These are phyloP conservation scores for Logfia minima DNA, from an alignment of 129 eudicot genomes.

Conservation along the genomic window DNA sequence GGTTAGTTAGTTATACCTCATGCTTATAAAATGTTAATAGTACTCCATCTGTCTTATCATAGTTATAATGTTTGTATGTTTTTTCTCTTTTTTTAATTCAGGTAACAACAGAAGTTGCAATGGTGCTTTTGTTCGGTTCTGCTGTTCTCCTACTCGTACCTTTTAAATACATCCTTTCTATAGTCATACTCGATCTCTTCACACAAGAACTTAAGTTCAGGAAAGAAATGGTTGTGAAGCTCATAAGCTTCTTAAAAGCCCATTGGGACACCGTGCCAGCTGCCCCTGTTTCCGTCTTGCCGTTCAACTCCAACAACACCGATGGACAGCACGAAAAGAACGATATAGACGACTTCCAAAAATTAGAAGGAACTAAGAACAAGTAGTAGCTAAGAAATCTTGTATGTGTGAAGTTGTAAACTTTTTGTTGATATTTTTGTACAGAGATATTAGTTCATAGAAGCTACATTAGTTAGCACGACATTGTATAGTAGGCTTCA, in stretches of 20 bases:
- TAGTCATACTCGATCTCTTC: conserved; percentile 63
- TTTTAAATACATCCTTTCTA: conserved; percentile 70
- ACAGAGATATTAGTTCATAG: conserved; percentile 27
- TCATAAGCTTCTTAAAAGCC: conserved; percentile 65
- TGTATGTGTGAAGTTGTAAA: conserved; percentile 2
- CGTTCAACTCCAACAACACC: conserved; percentile 46
- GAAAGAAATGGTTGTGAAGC: conserved; percentile 57
- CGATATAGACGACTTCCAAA: conserved; percentile 28
- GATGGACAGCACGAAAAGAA: conserved; percentile 32
- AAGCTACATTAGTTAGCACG: conserved; percentile 3
- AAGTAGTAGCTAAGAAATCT: conserved; percentile 23
- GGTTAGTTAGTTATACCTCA: conserved; percentile 47
- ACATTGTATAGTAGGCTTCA: conserved; percentile 26
- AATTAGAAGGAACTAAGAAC: conserved; percentile 39
- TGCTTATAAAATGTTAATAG: background rate
- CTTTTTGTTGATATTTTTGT: conserved; percentile 16
- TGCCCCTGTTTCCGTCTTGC: conserved; percentile 73
- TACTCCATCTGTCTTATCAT: background rate
- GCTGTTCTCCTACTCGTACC: conserved; percentile 67
- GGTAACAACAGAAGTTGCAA: conserved; percentile 87
- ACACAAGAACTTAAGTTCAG: conserved; percentile 83
- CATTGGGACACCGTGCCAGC: conserved; percentile 95
- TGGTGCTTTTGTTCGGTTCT: conserved; percentile 66
- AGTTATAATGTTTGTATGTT: background rate
- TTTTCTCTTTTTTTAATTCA: conserved; percentile 29